Conservation (phyloP, 306 rosid genomes). For the Lagenaria siceraria region DNA sequence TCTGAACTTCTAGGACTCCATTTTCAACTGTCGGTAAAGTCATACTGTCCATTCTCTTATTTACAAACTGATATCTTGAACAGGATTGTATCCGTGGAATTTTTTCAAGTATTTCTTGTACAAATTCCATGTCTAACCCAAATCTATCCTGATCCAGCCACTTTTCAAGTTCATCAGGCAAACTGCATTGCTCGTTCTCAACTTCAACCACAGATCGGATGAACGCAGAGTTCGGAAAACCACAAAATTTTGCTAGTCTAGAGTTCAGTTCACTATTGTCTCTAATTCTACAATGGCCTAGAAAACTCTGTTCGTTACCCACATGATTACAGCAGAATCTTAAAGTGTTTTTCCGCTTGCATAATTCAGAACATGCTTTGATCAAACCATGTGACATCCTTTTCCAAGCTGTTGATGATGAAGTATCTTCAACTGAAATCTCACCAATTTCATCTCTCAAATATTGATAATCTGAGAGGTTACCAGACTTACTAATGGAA, state of each 20-base stretch:
- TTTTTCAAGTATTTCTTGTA: conserved; percentile 78
- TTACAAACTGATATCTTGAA: conserved; percentile 46
- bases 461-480: conserved; percentile 14
- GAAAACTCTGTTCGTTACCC: conserved; percentile 24
- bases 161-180: conserved; percentile 31
- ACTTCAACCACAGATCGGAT: conserved; percentile 35
- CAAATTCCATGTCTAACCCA: conserved; percentile 86
- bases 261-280: conserved; percentile 22
- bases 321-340: conserved; percentile 61
- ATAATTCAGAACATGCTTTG: conserved; percentile 44
- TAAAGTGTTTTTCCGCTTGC: conserved; percentile 44
- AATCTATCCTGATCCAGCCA: conserved; percentile 96
- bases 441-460: conserved; percentile 69
- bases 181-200: conserved; percentile 28
- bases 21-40: conserved; percentile 62
- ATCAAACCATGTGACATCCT: conserved; percentile 45
- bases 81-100: conserved; percentile 51
- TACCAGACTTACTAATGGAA: conserved; percentile 18
- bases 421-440: conserved; percentile 58
- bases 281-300: conserved; percentile 15
- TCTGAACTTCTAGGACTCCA: conserved; percentile 48
- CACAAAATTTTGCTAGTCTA: conserved; percentile 49
- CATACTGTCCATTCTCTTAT: conserved; percentile 34
- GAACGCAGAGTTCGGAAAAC: conserved; percentile 28
- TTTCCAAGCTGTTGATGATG: conserved; percentile 68